Base-by-base conservation (phyloP, 1,284 basidiomycete genomes). In the Pholiota adiposa region DNA sequence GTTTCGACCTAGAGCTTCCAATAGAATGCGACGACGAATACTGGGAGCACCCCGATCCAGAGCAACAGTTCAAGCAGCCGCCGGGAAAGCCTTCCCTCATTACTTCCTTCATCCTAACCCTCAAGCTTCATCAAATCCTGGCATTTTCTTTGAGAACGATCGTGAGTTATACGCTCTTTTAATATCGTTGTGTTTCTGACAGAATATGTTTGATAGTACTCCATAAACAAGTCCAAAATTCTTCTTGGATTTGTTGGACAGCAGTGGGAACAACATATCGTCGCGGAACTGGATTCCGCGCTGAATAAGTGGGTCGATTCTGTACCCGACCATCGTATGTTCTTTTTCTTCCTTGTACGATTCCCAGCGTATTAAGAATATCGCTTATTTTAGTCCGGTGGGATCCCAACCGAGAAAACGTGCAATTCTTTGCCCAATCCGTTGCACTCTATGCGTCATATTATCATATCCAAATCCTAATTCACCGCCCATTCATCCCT, bases 401-500 rank as follows among this genome's bases (percentile, higher is more conserved):
- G 93, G 89, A 94, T 67, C 87, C 90, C 0, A 78, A 83, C 33
- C 81, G 85, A 23, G 78, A 85, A 63, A 76, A 90, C 62, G 52
- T 82, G 0, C 63, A 73, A 1, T 86, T 88, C 66, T 90, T 93
- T 72, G 78, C 84, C 61, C 92, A 93, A 74, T 90, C 89, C 0
- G 87, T 85, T 0, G 66, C 76, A 12, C 78, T 94, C 2, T 91
- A 92, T 65, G 73, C 82, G 1, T 76, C 78, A 8, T 93, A 90
- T 70, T 93, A 94, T 69, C 80, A 88, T 60, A 77, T 89, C 14
- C 89, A 90, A 66, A 93, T 94, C 67, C 79, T 89, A 41, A 86
- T 93, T 44, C 93, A 94, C 69, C 82, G 92, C 7, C 90, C 90
- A 0, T 94, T 94, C 74, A 92, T 94, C 56, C 89, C 90, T 0